Evolutionary conservation across 73 alveolate species (phyloP).

Genomic region (Paramecium caudatum): DNA sequence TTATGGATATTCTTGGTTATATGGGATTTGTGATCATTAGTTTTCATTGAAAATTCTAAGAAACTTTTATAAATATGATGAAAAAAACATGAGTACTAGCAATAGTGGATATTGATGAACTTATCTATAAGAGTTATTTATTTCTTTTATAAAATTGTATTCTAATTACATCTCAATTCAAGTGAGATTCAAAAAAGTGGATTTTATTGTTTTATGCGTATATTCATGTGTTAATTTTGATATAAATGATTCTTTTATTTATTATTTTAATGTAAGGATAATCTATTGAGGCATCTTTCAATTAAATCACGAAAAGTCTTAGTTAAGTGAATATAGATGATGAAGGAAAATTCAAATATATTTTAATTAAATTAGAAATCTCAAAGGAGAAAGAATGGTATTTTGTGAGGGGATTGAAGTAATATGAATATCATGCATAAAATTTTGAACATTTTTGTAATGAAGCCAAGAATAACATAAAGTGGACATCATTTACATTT

Average conservation of each 20-base stretch:
- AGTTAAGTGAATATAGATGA: constrained; percentile 28
- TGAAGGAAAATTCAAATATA: constrained; percentile 59
- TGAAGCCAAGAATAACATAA: background rate
- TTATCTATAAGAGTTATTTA: too few relatives aligned
- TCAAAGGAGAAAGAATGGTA: background rate
- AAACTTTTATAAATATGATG: background rate
- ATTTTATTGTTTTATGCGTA: too few relatives aligned
- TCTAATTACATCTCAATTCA: too few relatives aligned
- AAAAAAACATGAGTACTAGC: constrained; percentile 4
- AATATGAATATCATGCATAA: constrained; percentile 54
- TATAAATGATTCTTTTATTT: too few relatives aligned
- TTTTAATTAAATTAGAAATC: background rate
- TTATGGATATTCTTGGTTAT: constrained; percentile 49
- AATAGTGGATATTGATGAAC: constrained; percentile 60
- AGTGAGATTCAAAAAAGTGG: too few relatives aligned
- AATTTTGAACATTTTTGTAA: constrained; percentile 52
- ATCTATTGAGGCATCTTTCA: background rate
- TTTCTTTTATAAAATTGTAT: too few relatives aligned
- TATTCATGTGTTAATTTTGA: too few relatives aligned
- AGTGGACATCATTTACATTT: background rate
- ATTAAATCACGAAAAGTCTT: constrained; percentile 6
- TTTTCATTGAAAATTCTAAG: background rate
- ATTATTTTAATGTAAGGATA: too few relatives aligned
- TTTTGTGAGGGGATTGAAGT: constrained; percentile 47
- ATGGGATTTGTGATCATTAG: constrained; percentile 50